phyloP scores from a whole-genome alignment of 2,329 filamentous ascomycete species.

The Aspergillus fumigatus region DNA sequence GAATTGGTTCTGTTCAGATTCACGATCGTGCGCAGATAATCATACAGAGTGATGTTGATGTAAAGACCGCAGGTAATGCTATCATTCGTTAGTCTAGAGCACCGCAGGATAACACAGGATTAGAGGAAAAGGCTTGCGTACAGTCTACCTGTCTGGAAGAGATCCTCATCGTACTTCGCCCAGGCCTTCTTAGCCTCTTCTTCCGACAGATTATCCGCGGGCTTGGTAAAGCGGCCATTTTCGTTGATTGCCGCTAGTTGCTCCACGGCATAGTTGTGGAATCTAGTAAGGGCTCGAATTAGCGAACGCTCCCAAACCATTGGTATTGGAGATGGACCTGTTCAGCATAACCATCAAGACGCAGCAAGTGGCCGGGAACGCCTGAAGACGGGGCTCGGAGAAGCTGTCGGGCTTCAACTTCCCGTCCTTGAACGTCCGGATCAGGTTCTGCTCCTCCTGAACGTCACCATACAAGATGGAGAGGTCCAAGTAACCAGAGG shows the following conservation, averaged over 20 bases:
- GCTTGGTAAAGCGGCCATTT: constrained; percentile 68
- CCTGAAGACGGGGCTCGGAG: constrained; percentile 64
- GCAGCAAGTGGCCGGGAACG: constrained; percentile 67
- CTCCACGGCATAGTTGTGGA: constrained; percentile 81
- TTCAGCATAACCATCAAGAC: constrained; percentile 70
- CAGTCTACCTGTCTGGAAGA: constrained; percentile 75
- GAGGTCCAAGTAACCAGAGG: constrained; percentile 68
- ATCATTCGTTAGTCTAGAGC: constrained; percentile 10
- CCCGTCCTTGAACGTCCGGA: constrained; percentile 64
- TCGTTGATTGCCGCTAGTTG: constrained; percentile 86
- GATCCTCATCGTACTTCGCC: constrained; percentile 69
- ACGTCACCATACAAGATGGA: constrained; percentile 66
- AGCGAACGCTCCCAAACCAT: background rate
- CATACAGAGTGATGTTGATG: constrained; percentile 71
- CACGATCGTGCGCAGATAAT: constrained; percentile 75
- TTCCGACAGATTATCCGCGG: constrained; percentile 46
- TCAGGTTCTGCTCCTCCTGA: constrained; percentile 45
- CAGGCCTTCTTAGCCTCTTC: constrained; percentile 50
- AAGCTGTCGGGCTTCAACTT: constrained; percentile 69
- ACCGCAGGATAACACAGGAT: background rate
- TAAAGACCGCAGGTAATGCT: constrained; percentile 67
- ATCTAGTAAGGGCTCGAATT: constrained; percentile 33
- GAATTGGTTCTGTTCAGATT: constrained; percentile 68
- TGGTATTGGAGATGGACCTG: constrained; percentile 18
- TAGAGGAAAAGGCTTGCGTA: constrained; percentile 14